These are phyloP conservation scores for Rhododendron ovatum DNA, from an alignment of 148 eudicot species.

Conservation along the genomic window DNA sequence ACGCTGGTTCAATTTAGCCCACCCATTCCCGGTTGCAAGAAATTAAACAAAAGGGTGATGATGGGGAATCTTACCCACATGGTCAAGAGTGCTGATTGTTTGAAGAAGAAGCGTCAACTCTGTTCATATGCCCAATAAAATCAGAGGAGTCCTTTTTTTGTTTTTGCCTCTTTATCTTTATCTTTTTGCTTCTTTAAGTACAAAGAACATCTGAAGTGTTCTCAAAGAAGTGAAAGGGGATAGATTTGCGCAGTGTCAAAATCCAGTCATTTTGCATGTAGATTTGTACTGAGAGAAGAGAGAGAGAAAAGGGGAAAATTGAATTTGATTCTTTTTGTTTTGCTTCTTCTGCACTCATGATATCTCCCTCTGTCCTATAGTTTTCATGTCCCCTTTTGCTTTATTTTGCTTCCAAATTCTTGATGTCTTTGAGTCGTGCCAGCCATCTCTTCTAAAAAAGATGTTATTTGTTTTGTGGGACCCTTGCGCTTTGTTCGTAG, in stretches of 20 bases:
- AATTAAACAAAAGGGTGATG: background rate
- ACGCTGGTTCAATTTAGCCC: background rate
- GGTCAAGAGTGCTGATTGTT: constrained; percentile 12
- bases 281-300: constrained; percentile 8
- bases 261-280: constrained; percentile 12
- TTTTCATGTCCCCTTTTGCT: background rate
- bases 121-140: constrained; percentile 1
- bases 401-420: constrained; percentile 27
- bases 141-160: constrained; percentile 9
- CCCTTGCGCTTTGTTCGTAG: too few species aligned
- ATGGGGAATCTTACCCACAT: background rate
- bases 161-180: background rate
- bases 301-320: background rate
- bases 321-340: constrained; percentile 16
- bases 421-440: background rate
- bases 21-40: background rate
- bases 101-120: constrained; percentile 16
- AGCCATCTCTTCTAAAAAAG: too few species aligned
- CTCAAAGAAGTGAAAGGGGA: background rate
- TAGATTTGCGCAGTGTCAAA: constrained; percentile 20
- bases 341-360: constrained; percentile 21
- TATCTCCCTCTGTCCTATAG: background rate
- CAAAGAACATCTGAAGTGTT: constrained; percentile 8
- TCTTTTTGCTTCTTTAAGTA: constrained; percentile 4
- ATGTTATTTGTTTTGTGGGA: too few species aligned